Evolutionary conservation across 352 stramenopile genomes (phyloP), one percentile per base, ranked within the genome.

Genomic region (Phytophthora nicotianae): DNA sequence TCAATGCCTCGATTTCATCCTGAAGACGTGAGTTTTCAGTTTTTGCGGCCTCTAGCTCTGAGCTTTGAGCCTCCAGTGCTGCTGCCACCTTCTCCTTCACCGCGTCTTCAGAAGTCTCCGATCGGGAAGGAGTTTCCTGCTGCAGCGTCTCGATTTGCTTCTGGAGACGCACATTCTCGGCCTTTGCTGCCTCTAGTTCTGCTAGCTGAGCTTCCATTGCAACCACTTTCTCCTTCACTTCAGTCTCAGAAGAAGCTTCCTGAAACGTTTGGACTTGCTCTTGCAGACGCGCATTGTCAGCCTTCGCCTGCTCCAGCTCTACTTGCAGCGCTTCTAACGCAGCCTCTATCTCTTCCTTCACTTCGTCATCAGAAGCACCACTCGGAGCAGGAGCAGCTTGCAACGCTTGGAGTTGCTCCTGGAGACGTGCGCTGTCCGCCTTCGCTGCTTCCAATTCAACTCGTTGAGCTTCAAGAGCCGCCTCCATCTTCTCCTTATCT

Each of bases 271-370:
- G n/a, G n/a, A n/a, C n/a, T n/a, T n/a, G n/a, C n/a, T 65, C 47
- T 17, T 63, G 52, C 16, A 72, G 58, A 23, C 32, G 61, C 16
- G 13, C 17, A n/a, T 68, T 74, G 20, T 69, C 65, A 3, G 24
- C 37, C 17, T 62, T 70, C n/a, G 32, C 27, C 3, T 49, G 23
- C 23, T 61, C 53, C 4, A 78, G 21, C 27, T 62, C 54, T 20
- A 17, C 2, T 41, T 60, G 61, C 13, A 61, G 23, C 0, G 33
- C 27, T n/a, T 53, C 50, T 27, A 61, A 32, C 17, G 48, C 33
- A 16, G 23, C 49, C 20, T 49, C 48, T 24, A 62, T n/a, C 42
- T 47, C 56, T 27, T 68, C 40, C 17, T 67, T 49, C 37, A 38
- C 16, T 27, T 51, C 45, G 8, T 55, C 21, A 8, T 73, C 48